Evolutionary conservation across 352 stramenopile species (phyloP), one percentile per base, ranked within the genome.

Genomic region (Globisporangium rhizosaccharum): DNA sequence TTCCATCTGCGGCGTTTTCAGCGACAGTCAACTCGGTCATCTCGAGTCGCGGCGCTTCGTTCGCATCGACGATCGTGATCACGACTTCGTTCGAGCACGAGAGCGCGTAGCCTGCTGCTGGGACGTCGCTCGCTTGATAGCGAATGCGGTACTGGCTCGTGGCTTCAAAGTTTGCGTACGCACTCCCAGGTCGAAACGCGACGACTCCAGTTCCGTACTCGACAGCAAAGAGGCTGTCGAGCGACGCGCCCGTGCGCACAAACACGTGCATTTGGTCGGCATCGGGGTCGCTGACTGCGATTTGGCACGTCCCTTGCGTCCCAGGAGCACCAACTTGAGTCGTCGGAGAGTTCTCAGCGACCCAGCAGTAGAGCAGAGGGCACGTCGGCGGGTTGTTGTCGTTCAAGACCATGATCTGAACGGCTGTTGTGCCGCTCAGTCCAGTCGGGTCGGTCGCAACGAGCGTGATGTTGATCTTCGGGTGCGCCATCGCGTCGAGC

Each of bases 341-440:
- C 0, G 39, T 51, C 17, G 62, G 33, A 7, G 73, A 62, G 33
- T 88, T 88, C 61, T 88, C 78, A 15, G 79, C 50, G 9, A 73
- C 70, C 75, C 75, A 88, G 45, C 78, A 88, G n/a, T 85, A 68
- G 44, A 88, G 2, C 3, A 36, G 15, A 1, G 72, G 61, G 53
- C 78, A 88, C 37, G 59, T 48, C 0, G 78, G 78, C 3, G 71
- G 59, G 25, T 88, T 64, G 25, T 88, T 88, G 51, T 85, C 73
- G 36, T 79, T 67, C 14, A 84, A 42, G 15, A 84, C 61, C 0
- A 53, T 58, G 37, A 88, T 57, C 4, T 51, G 20, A 5, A 82
- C 61, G 6, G 12, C 39, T 0, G 53, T 44, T 0, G 36, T 66
- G 28, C 61, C 62, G 9, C 26, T 59, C 4, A 88, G 59, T 17